These are phyloP conservation scores for Neonectria magnoliae DNA, from an alignment of 2,329 filamentous ascomycete species.

Conservation along the genomic window DNA sequence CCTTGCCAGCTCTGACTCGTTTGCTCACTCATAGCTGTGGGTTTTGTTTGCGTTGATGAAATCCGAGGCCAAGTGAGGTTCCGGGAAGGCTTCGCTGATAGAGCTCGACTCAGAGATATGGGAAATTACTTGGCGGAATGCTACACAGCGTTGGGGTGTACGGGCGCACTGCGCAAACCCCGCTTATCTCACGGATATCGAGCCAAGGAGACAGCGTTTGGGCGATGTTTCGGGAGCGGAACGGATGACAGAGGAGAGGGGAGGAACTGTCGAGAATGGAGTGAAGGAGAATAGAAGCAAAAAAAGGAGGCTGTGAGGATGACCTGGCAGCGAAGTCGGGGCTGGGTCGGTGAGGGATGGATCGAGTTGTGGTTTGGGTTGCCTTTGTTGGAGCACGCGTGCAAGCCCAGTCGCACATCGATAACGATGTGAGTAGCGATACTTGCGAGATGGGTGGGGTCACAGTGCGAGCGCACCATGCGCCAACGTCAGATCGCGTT, in stretches of 20 bases:
- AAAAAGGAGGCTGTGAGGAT: slow-evolving; percentile 30
- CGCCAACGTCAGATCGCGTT: slow-evolving; percentile 3
- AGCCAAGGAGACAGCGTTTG: slow-evolving; percentile 19
- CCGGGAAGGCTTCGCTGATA: slow-evolving; percentile 6
- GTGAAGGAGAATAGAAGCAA: slow-evolving; percentile 20
- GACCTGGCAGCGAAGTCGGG: slow-evolving; percentile 39
- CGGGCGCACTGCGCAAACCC: slow-evolving; percentile 30
- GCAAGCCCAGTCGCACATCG: slow-evolving; percentile 30
- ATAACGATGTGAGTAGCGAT: slow-evolving; percentile 37
- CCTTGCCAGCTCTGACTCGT: slow-evolving; percentile 41
- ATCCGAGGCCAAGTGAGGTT: slow-evolving; percentile 1
- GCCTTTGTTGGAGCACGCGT: slow-evolving; percentile 42
- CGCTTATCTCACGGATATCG: slow-evolving; percentile 32
- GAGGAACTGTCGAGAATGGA: slow-evolving; percentile 12
- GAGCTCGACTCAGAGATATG: slow-evolving; percentile 1
- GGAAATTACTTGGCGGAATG: slow-evolving; percentile 21
- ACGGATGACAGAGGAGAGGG: slow-evolving; percentile 1
- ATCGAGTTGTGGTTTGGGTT: slow-evolving; percentile 27
- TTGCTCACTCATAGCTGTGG: slow-evolving; percentile 42
- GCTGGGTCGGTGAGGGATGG: slow-evolving; percentile 32
- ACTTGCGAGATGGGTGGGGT: slow-evolving; percentile 19
- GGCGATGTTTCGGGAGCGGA: slow-evolving; percentile 24
- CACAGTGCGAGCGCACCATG: slow-evolving; percentile 37
- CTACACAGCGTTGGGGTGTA: slow-evolving; percentile 25
- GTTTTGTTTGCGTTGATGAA: slow-evolving; percentile 15